Conservation (phyloP, 1,139 yeast genomes). For the Yamadazyma buinensis region DNA sequence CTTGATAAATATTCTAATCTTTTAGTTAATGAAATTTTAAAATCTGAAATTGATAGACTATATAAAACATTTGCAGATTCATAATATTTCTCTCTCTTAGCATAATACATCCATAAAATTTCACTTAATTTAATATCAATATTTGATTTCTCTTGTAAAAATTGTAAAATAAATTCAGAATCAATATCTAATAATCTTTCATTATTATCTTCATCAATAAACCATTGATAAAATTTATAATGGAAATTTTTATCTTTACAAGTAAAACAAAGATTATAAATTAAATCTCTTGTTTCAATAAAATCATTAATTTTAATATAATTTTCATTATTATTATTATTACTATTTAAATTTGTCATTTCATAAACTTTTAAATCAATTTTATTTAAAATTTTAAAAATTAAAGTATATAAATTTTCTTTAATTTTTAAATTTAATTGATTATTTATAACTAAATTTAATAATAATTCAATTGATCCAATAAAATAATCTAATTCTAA, state of each 20-base stretch:
- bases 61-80: slow-evolving; percentile 83
- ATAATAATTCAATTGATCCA: slow-evolving; percentile 81
- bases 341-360: slow-evolving; percentile 42
- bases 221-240: slow-evolving; percentile 90
- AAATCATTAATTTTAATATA: slow-evolving; percentile 46
- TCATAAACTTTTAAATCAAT: slow-evolving; percentile 66
- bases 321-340: slow-evolving; percentile 41
- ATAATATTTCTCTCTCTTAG: slow-evolving; percentile 73
- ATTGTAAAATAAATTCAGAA: slow-evolving; percentile 76
- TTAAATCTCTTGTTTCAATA: slow-evolving; percentile 60
- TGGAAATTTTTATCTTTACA: slow-evolving; percentile 83
- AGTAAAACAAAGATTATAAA: slow-evolving; percentile 71
- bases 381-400: slow-evolving; percentile 69
- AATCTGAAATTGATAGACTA: slow-evolving; percentile 69
- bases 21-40: slow-evolving; percentile 61
- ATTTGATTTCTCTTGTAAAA: slow-evolving; percentile 69
- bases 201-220: slow-evolving; percentile 70
- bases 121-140: slow-evolving; percentile 73
- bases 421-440: slow-evolving; percentile 7
- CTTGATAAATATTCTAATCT: slow-evolving; percentile 87
- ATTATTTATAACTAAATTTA: slow-evolving; percentile 43
- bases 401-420: slow-evolving; percentile 60
- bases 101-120: slow-evolving; percentile 83
- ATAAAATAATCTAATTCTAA: slow-evolving; percentile 72
- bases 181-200: slow-evolving; percentile 68